Evolutionary conservation across 2,329 filamentous ascomycete species (phyloP), one percentile per base, ranked within the genome.

Genomic region (Orbilia brochopaga): DNA sequence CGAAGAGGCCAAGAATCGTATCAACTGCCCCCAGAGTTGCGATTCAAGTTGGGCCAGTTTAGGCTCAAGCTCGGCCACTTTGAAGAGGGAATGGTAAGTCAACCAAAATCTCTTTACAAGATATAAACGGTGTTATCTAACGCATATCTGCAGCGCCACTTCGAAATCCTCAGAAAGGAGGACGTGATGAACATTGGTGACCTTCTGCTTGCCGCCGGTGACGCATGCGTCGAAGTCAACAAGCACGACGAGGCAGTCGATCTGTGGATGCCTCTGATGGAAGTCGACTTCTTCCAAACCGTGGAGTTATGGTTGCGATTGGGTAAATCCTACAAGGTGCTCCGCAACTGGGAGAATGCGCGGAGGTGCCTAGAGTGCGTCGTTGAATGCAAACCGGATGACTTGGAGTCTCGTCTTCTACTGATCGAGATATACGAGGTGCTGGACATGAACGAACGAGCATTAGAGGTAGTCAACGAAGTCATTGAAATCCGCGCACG

Each of bases 41-140:
- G 93, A 19, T 85, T 91, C 30, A 94, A 93, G 77, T 81, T 99
- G 74, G 93, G 90, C 2, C 81, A 93, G 2, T 93, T 91, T 78
- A 87, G 94, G n/a, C 80, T 96, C 37, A 87, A 86, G 62, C 82
- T 91, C 69, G 87, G 86, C 0, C 81, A 88, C 24, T 81, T 85
- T 21, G 81, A 86, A 13, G 93, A 97, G 81, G 92, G 91, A 17
- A 83, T 90, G 80, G 88, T 90, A 82, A 81, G 84, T 4, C n/a
- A n/a, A 80, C 52, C 13, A 62, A 30, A 19, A 53, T 30, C 11
- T 30, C 15, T 1, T 6, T n/a, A 15, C 24, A 32, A 19, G 2
- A 21, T 21, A 3, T 21, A 19, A 23, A 21, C 15, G 6, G 21
- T 44, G 44, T 17, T 48, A 23, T 15, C 40, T 5, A 30, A 13